Base-by-base conservation (phyloP, 1,139 yeast species). In the Hemisphaericaspora xylanilytica region DNA sequence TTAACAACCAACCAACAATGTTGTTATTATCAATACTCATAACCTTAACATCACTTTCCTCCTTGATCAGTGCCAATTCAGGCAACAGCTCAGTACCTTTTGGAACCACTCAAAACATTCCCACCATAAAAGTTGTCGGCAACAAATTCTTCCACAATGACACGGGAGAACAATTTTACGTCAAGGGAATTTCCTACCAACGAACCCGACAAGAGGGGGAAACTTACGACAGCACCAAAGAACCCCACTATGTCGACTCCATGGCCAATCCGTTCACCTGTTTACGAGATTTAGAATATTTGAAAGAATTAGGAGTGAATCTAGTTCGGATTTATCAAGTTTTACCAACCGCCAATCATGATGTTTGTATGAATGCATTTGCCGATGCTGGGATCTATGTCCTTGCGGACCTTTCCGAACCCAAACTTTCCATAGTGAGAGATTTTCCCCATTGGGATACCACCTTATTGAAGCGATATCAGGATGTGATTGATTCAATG, bases 171-270 rank as follows among this genome's bases (percentile, higher is more conserved):
- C 82, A 76, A 56, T 78, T 78, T 53, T 76, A 70, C 46, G 64
- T 78, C 43, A 77, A 74, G 43, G 85, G 85, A 9, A 71, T 78
- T 28, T 81, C 83, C 1, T 79, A 79, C 47, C 84, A 78, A 50
- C 75, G 75, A 32, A 60, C 70, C 33, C 54, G 71, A 39, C 58
- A 63, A 27, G 63, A 61, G 36, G 60, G 56, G 11, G 67, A 60
- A 20, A 39, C 45, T 8, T 61, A 51, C 32, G 55, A 52, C 24
- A 48, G 50, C 10, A 39, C 47, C 2, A 38, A 45, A 1, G 58
- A 61, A 10, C 54, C 65, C 6, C 66, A 66, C 13, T 78, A 73
- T 47, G 65, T 75, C 26, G 85, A 80, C 51, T 78, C 83, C 0
- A 53, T 80, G 51, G 74, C 78, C 1, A 67, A 73, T 40, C 56